Conservation (phyloP, 371 early-diverging fungal genomes). For the Apophysomyces sp. region DNA sequence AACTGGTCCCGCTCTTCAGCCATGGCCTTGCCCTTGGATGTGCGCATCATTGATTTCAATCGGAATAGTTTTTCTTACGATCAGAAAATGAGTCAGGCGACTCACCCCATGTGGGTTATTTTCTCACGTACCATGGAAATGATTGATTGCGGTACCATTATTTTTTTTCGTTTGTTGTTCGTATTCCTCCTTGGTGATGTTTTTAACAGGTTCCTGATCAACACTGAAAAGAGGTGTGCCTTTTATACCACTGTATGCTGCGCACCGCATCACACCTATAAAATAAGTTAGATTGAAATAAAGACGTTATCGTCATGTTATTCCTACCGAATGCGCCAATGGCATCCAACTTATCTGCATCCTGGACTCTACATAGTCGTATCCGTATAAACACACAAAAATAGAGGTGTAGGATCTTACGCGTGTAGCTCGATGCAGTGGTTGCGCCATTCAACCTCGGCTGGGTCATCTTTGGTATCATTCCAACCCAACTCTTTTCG, state of each 20-base stretch:
- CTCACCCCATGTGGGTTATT: not conserved
- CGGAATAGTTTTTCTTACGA: constrained; percentile 61
- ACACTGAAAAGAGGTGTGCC: constrained; percentile 63
- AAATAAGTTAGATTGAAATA: not conserved
- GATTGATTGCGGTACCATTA: constrained; percentile 59
- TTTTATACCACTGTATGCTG: constrained; percentile 72
- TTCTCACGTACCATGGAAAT: constrained; percentile 60
- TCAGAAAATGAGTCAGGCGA: not conserved
- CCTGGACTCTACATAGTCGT: constrained; percentile 59
- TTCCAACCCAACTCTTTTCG: constrained; percentile 67
- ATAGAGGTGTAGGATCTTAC: constrained; percentile 24
- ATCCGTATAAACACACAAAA: not conserved
- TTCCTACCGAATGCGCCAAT: constrained; percentile 75
- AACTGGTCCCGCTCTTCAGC: constrained; percentile 53
- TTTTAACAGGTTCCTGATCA: constrained; percentile 37
- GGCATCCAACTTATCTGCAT: constrained; percentile 82
- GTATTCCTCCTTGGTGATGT: constrained; percentile 60
- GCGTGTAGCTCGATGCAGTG: constrained; percentile 62
- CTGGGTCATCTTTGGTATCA: constrained; percentile 34
- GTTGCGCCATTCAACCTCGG: constrained; percentile 49
- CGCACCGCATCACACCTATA: constrained; percentile 72
- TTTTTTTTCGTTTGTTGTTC: constrained; percentile 41
- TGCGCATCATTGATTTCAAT: constrained; percentile 61
- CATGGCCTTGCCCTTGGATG: constrained; percentile 48
- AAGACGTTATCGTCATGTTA: not conserved